Percentiles rank a stretch among this genome's conserved stretches.
Conservation (phyloP, 768 basidiomycete genomes). For the Cubamyces lactineus region DNA sequence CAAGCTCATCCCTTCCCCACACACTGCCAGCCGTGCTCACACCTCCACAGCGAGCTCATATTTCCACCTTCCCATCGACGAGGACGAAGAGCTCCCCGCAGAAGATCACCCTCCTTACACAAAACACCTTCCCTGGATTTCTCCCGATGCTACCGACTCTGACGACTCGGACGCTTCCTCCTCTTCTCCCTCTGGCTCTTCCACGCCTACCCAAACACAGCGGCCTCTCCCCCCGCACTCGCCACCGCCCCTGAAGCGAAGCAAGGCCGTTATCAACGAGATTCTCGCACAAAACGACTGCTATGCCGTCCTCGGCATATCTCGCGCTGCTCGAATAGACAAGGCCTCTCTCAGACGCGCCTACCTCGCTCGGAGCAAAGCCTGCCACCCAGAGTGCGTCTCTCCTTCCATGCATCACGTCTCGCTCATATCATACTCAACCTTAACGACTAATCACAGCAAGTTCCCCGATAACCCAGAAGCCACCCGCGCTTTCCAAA, state of each 20-base stretch:
- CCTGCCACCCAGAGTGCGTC: slow-evolving; percentile 87
- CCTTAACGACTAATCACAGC: slow-evolving; percentile 40
- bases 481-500: slow-evolving; percentile 85
- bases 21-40: background rate
- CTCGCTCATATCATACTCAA: no score
- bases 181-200: slow-evolving; percentile 16
- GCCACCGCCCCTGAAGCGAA: slow-evolving; percentile 23
- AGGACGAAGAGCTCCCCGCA: slow-evolving; percentile 51
- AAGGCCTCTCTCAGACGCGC: slow-evolving; percentile 68
- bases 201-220: slow-evolving; percentile 8
- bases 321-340: slow-evolving; percentile 54
- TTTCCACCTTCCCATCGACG: slow-evolving; percentile 66
- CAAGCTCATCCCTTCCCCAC: background rate
- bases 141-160: slow-evolving; percentile 28
- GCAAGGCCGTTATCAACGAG: slow-evolving; percentile 45
- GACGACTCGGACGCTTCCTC: slow-evolving; percentile 29
- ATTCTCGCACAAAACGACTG: slow-evolving; percentile 68
- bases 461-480: slow-evolving; percentile 79
- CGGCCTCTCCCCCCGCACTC: slow-evolving; percentile 3
- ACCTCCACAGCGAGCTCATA: slow-evolving; percentile 57
- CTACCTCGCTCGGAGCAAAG: slow-evolving; percentile 73
- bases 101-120: slow-evolving; percentile 39
- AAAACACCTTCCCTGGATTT: slow-evolving; percentile 35
- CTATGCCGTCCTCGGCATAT: slow-evolving; percentile 72
- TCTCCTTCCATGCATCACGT: background rate